Evolutionary conservation across 176 grass and related monocot genomes (phyloP).

Genomic region (Oryza punctata): DNA sequence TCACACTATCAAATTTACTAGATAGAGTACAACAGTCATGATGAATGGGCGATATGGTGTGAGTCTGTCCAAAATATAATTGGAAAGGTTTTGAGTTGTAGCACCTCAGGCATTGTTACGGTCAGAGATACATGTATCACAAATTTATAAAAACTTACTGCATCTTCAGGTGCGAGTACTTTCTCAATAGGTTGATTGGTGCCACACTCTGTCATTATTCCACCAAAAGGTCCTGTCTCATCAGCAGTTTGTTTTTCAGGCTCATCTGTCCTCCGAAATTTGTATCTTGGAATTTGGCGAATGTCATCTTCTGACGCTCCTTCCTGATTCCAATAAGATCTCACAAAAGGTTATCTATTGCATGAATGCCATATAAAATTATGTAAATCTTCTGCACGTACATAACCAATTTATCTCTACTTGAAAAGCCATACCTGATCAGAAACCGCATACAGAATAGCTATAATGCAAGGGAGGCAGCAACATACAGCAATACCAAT

Average conservation of each 20-base stretch:
- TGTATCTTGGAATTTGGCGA: conserved; percentile 71
- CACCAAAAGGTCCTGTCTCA: conserved; percentile 51
- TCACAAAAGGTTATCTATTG: conserved; percentile 21
- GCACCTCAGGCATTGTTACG: not conserved
- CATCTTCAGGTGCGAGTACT: conserved; percentile 74
- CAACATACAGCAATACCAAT: conserved; percentile 97
- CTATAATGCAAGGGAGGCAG: conserved; percentile 96
- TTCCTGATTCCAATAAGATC: conserved; percentile 58
- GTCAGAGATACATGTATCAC: not conserved
- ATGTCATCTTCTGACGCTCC: conserved; percentile 95
- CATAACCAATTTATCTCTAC: not conserved
- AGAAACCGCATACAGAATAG: conserved; percentile 83
- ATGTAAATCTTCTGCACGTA: not conserved
- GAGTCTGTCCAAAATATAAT: not conserved
- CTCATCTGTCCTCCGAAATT: conserved; percentile 56
- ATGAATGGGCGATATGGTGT: not conserved
- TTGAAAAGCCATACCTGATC: conserved; percentile 70
- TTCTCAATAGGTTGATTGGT: conserved; percentile 72
- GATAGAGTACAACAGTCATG: conserved; percentile 1
- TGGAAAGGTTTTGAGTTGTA: conserved; percentile 17
- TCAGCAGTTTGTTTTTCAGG: conserved; percentile 49
- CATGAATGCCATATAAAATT: not conserved
- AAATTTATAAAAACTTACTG: conserved; percentile 57
- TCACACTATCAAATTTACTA: not conserved
- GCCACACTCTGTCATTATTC: conserved; percentile 67